Evolutionary conservation across 2,329 filamentous ascomycete genomes (phyloP).

Genomic region (Penicillium sp.): DNA sequence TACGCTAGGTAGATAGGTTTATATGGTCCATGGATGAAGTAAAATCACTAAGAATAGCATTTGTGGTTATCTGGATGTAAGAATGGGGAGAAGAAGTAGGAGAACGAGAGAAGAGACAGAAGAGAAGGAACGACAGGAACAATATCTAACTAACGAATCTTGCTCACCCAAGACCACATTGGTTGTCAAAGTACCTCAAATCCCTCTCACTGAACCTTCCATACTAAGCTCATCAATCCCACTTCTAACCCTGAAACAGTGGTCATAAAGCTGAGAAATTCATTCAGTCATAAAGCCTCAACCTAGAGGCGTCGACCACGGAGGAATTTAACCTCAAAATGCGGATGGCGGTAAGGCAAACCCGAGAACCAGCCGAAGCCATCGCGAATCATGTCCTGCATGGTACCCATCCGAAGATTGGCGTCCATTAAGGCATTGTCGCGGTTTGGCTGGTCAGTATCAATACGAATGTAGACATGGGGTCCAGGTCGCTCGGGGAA

Average conservation of each 20-base stretch:
- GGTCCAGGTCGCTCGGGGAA: neutral
- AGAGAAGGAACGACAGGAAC: neutral
- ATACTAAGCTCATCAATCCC: neutral
- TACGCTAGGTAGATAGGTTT: neutral
- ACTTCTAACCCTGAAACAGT: neutral
- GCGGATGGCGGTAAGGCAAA: slow-evolving; percentile 2
- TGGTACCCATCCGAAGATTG: neutral
- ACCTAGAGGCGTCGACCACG: neutral
- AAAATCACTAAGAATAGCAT: neutral
- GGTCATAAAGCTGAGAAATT: too few species aligned
- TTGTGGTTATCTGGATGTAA: neutral
- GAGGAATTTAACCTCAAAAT: slow-evolving; percentile 4
- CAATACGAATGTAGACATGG: neutral
- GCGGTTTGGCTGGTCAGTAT: neutral
- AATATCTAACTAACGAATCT: neutral
- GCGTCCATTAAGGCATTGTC: neutral
- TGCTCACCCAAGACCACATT: neutral
- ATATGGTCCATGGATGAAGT: neutral
- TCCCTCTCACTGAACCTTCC: neutral
- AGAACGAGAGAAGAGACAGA: neutral
- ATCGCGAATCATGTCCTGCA: slow-evolving; percentile 8
- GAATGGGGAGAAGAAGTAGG: neutral
- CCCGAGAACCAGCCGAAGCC: slow-evolving; percentile 10
- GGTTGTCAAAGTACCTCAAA: neutral
- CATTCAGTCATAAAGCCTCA: neutral